Percentiles rank a stretch among this genome's conserved stretches.
Conservation (phyloP, 257 asterid genomes). For the Lycium barbarum region DNA sequence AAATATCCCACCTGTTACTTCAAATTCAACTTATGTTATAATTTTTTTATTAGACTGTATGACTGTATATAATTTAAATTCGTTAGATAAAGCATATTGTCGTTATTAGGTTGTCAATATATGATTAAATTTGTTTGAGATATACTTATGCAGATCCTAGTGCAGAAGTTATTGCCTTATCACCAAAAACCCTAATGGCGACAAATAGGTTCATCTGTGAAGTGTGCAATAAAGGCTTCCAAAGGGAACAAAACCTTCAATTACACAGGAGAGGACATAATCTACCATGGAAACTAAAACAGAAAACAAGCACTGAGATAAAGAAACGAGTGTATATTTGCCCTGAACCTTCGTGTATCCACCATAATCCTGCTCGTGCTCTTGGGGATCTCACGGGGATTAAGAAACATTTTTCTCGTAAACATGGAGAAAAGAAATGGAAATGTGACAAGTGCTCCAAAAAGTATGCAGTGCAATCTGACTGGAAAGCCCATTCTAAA, state of each 20-base stretch:
- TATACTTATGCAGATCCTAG: slow-evolving; percentile 25
- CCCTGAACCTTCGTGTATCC: slow-evolving; percentile 30
- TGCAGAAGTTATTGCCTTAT: slow-evolving; percentile 29
- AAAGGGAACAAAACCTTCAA: slow-evolving; percentile 36
- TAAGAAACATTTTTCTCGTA: slow-evolving; percentile 32
- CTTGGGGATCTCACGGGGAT: slow-evolving; percentile 31
- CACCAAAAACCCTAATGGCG: slow-evolving; percentile 32
- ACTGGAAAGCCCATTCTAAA: slow-evolving; percentile 35
- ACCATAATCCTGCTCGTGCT: slow-evolving; percentile 31
- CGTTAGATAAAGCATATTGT: too few species aligned
- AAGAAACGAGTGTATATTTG: slow-evolving; percentile 32
- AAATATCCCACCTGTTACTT: too few species aligned
- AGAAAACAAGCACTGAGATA: slow-evolving; percentile 15
- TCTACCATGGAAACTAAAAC: slow-evolving; percentile 34
- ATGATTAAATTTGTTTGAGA: neutral
- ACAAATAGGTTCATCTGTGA: slow-evolving; percentile 33
- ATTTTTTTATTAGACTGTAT: too few species aligned
- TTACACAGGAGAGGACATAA: slow-evolving; percentile 33
- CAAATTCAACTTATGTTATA: too few species aligned
- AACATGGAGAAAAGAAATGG: slow-evolving; percentile 39
- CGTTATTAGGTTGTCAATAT: neutral
- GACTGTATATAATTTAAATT: too few species aligned
- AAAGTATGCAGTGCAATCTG: slow-evolving; percentile 32
- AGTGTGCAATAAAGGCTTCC: slow-evolving; percentile 32
- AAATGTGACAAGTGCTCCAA: slow-evolving; percentile 35